Percentiles rank a stretch among this genome's conserved stretches.
Conservation (phyloP, 805 yeast genomes). For the Yarrowia alimentaria region DNA sequence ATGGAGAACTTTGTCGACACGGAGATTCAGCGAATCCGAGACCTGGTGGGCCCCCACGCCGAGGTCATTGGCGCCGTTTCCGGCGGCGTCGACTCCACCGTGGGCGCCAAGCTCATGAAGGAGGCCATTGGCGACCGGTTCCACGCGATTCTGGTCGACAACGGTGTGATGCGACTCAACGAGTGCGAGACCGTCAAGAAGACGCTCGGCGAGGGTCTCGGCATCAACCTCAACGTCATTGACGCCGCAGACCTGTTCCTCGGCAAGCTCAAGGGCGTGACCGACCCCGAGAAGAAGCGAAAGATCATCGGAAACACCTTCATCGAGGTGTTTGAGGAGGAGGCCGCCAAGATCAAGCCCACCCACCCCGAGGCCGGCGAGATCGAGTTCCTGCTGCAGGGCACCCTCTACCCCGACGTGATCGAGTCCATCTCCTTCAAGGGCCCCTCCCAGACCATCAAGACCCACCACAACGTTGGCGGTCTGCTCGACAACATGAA, state of each 20-base stretch:
- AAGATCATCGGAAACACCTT: conserved; percentile 98
- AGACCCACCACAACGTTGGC: conserved; percentile 99
- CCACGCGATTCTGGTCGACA: conserved; percentile 97
- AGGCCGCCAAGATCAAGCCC: conserved; percentile 88
- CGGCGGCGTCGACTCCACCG: conserved; percentile 99
- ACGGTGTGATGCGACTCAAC: conserved; percentile 94
- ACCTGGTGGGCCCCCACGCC: conserved; percentile 92
- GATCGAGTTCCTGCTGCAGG: conserved; percentile 91
- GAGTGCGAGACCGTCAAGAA: conserved; percentile 87
- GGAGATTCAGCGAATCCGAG: conserved; percentile 88
- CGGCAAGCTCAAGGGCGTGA: conserved; percentile 82
- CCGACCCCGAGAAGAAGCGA: conserved; percentile 98
- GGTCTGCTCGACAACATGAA: conserved; percentile 98
- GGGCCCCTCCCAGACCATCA: conserved; percentile 99
- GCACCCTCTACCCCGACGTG: conserved; percentile 97
- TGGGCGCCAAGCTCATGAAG: conserved; percentile 96
- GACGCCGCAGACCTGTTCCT: conserved; percentile 92
- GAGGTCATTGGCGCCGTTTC: conserved; percentile 99
- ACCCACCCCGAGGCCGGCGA: conserved; percentile 68
- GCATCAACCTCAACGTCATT: conserved; percentile 89
- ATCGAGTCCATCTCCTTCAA: conserved; percentile 98
- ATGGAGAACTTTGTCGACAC: conserved; percentile 98
- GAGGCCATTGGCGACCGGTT: conserved; percentile 98
- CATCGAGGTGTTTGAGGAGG: conserved; percentile 94
- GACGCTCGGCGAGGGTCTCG: conserved; percentile 88